Evolutionary conservation across 768 basidiomycete species (phyloP).

Genomic region (Kwoniella newhampshirensis): DNA sequence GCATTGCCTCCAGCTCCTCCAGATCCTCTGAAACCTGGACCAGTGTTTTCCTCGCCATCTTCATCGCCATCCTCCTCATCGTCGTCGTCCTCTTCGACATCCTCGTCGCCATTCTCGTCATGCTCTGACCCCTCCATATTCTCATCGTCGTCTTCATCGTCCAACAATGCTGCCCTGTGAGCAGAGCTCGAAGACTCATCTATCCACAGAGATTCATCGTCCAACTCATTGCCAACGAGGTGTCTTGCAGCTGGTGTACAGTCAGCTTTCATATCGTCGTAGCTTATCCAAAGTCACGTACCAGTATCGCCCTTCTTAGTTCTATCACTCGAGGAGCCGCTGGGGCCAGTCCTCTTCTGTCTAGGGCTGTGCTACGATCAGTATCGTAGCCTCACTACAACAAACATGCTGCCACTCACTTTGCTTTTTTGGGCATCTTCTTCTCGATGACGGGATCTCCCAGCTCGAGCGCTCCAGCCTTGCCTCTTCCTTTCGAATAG

Average conservation of each 20-base stretch:
- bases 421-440: slow-evolving; percentile 38
- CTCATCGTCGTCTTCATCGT: slow-evolving; percentile 36
- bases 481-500: slow-evolving; percentile 27
- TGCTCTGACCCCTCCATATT: slow-evolving; percentile 42
- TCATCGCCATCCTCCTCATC: slow-evolving; percentile 56
- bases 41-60: slow-evolving; percentile 59
- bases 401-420: slow-evolving; percentile 5
- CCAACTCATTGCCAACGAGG: slow-evolving; percentile 41
- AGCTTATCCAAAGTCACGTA: slow-evolving; percentile 16
- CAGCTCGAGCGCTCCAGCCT: slow-evolving; percentile 56
- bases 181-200: slow-evolving; percentile 30
- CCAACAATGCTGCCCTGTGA: slow-evolving; percentile 1
- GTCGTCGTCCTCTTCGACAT: slow-evolving; percentile 36
- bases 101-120: slow-evolving; percentile 40
- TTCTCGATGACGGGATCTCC: slow-evolving; percentile 56
- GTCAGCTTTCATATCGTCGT: not conserved
- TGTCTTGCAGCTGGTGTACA: slow-evolving; percentile 27
- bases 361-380: slow-evolving; percentile 9
- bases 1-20: slow-evolving; percentile 54
- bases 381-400: not conserved
- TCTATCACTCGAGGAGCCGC: slow-evolving; percentile 22
- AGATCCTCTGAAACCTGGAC: slow-evolving; percentile 22
- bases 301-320: slow-evolving; percentile 44
- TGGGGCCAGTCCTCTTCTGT: slow-evolving; percentile 21
- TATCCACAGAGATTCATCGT: slow-evolving; percentile 38